A percentile compares a stretch with the other conserved stretches of the same genome.
These are phyloP conservation scores for Henckelia pumila DNA, from an alignment of 257 asterid species.

Conservation along the genomic window DNA sequence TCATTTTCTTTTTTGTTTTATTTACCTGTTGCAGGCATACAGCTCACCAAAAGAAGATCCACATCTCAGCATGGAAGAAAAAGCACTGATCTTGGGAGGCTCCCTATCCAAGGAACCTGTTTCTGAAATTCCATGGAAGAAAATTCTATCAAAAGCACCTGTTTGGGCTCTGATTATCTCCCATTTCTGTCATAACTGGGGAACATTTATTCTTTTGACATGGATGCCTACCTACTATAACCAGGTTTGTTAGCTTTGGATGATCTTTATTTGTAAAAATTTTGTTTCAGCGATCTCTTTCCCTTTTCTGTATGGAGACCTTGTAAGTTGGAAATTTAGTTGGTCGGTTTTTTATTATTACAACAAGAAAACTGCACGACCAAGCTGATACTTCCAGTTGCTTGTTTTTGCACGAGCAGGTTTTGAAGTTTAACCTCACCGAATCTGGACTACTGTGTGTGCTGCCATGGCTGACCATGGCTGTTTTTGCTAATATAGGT, in stretches of 20 bases:
- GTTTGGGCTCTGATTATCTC: slow-evolving; percentile 99
- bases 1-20: not conserved
- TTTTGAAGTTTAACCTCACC: slow-evolving; percentile 89
- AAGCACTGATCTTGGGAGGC: slow-evolving; percentile 59
- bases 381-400: slow-evolving; percentile 8
- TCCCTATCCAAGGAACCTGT: slow-evolving; percentile 67
- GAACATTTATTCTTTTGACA: slow-evolving; percentile 91
- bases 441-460: slow-evolving; percentile 87
- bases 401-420: slow-evolving; percentile 40
- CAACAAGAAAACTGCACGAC: not conserved
- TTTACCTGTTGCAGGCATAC: slow-evolving; percentile 57
- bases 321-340: not conserved
- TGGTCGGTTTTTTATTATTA: not conserved
- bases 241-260: slow-evolving; percentile 55
- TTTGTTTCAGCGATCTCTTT: slow-evolving; percentile 12
- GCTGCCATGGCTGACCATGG: slow-evolving; percentile 96
- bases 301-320: not conserved
- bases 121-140: slow-evolving; percentile 83
- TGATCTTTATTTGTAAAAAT: slow-evolving; percentile 6
- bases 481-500: slow-evolving; percentile 84
- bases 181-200: slow-evolving; percentile 99
- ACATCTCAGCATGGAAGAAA: slow-evolving; percentile 59
- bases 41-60: slow-evolving; percentile 92
- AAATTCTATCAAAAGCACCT: slow-evolving; percentile 79
- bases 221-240: slow-evolving; percentile 98